Evolutionary conservation across 768 basidiomycete species (phyloP), one percentile per base, ranked within the genome.

Genomic region (Leccinum barrowsii): DNA sequence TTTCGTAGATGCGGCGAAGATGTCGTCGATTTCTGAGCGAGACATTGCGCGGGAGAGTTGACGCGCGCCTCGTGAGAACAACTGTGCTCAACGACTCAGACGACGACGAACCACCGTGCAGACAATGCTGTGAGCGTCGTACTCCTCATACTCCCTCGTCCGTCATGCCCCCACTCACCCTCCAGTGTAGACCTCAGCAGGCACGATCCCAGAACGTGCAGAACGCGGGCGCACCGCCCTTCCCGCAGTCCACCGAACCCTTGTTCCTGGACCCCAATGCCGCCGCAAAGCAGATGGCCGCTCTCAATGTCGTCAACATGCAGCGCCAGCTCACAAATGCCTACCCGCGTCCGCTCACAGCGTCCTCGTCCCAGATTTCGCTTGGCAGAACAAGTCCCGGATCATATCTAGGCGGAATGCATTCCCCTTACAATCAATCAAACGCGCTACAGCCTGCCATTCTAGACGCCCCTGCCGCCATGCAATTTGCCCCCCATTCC

Each of bases 11-110:
- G 78, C 76, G 42, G 89, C 80, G 72, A 93, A 93, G 67, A 93
- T 93, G 66, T 83, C 84, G 79, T 93, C 91, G 71, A 93, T 93
- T 81, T 92, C 91, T 53, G 87, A 87, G 78, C 81, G 79, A 62
- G 76, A 63, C 77, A 79, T 77, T 30, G 55, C 59, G 54, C 60
- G 59, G 35, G 57, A 63, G 62, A 65, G 60, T 57, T 44, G 30
- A 19, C n/a, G 46, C 40, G 59, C 56, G 62, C 62, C 64, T 44
- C 42, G 42, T 44, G 42, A 44, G 22, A 69, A 70, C 52, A 62
- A 37, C 54, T 34, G 12, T 19, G 50, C 59, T 44, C 42, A 19
- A 52, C 26, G 50, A 54, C 58, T 58, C 61, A 44, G 57, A 61
- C 65, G 56, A 52, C 60, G 56, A 60, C 68, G 52, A 59, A 65